Evolutionary conservation across 805 yeast species (phyloP).

Genomic region (Starmerella ratchasimensis): DNA sequence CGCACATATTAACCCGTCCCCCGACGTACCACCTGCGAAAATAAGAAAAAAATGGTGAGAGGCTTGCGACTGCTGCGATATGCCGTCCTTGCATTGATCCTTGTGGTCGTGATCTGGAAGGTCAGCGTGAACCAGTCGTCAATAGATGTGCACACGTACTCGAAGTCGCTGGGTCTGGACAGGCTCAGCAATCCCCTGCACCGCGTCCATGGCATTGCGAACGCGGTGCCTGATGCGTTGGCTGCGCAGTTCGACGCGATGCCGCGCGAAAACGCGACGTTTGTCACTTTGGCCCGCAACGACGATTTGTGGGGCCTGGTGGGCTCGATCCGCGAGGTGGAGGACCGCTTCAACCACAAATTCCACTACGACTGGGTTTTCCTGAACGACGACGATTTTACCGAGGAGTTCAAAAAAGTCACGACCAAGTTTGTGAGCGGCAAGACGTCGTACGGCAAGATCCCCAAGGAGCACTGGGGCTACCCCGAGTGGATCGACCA

Average conservation of each 20-base stretch:
- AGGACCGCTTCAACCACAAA: conserved; percentile 63
- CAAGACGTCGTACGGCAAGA: conserved; percentile 51
- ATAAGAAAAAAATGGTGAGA: conserved; percentile 27
- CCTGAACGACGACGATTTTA: conserved; percentile 65
- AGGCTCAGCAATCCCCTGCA: no score
- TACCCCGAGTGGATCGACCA: conserved; percentile 70
- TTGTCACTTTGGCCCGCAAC: conserved; percentile 53
- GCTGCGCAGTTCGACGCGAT: background rate
- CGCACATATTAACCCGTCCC: no score
- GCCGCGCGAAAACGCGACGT: conserved; percentile 31
- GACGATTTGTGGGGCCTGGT: conserved; percentile 45
- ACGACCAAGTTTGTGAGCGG: conserved; percentile 50
- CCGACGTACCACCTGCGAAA: no score
- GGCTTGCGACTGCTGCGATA: conserved; percentile 27
- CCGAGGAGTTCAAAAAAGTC: conserved; percentile 49
- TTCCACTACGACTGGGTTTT: conserved; percentile 88
- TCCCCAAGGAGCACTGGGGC: conserved; percentile 75
- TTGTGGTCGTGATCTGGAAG: conserved; percentile 25
- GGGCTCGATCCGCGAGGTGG: conserved; percentile 52
- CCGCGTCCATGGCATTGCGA: conserved; percentile 1
- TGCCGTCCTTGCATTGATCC: conserved; percentile 25
- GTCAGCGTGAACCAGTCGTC: conserved; percentile 3
- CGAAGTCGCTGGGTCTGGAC: conserved; percentile 3
- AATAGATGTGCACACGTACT: conserved; percentile 12
- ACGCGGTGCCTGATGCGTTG: background rate